Evolutionary conservation across 1,139 yeast genomes (phyloP).

Genomic region (Zygosaccharomyces sapae): DNA sequence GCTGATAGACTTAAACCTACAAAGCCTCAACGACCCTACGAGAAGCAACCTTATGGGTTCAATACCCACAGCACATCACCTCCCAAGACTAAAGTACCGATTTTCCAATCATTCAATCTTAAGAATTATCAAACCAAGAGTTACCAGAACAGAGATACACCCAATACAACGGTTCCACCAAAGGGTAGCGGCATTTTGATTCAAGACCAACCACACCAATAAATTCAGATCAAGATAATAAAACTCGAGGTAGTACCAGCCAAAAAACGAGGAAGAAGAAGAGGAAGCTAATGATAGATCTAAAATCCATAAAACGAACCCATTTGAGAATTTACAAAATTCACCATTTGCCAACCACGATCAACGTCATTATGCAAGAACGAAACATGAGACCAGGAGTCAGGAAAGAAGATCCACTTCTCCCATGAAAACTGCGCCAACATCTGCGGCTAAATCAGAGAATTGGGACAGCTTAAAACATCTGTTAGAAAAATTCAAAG

Average conservation of each 20-base stretch:
- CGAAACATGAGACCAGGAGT: conserved; percentile 21
- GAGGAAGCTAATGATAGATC: conserved; percentile 5
- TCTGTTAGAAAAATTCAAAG: conserved; percentile 19
- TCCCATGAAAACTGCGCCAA: conserved; percentile 26
- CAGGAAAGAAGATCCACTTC: conserved; percentile 24
- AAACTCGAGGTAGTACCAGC: neutral
- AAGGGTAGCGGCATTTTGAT: neutral
- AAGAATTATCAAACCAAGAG: conserved; percentile 21
- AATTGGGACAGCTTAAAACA: conserved; percentile 24
- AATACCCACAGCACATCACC: conserved; percentile 19
- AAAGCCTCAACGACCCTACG: conserved; percentile 25
- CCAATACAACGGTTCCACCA: neutral
- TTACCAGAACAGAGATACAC: conserved; percentile 7
- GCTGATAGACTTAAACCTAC: conserved; percentile 18
- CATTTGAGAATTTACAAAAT: conserved; percentile 10
- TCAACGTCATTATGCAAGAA: conserved; percentile 27
- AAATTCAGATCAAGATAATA: neutral
- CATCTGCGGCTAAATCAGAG: conserved; percentile 18
- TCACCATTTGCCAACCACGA: conserved; percentile 20
- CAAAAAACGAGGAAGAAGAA: conserved; percentile 5
- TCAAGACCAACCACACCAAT: conserved; percentile 6
- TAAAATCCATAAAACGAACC: conserved; percentile 9
- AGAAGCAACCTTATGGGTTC: conserved; percentile 36
- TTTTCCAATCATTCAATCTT: conserved; percentile 24
- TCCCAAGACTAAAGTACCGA: conserved; percentile 16